Evolutionary conservation across 106 monocot genomes (phyloP).

Genomic region (Posidonia australis): DNA sequence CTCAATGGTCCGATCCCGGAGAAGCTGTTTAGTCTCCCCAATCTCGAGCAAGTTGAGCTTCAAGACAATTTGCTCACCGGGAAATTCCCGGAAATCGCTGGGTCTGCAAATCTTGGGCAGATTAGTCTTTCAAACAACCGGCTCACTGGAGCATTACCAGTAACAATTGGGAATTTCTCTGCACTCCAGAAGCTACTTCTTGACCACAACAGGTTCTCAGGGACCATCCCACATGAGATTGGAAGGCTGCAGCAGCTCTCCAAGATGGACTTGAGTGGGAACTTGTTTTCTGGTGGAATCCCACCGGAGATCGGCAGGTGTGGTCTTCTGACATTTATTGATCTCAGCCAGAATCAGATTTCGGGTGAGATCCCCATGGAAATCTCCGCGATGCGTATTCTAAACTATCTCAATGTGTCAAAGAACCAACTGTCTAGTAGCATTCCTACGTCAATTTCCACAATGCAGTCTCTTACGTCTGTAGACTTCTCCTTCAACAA

Average conservation of each 20-base stretch:
- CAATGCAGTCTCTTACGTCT: conserved; percentile 80
- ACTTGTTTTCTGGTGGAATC: conserved; percentile 36
- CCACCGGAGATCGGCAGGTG: conserved; percentile 43
- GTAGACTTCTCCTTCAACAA: conserved; percentile 88
- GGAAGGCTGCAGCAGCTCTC: conserved; percentile 75
- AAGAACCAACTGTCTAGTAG: conserved; percentile 52
- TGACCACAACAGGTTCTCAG: conserved; percentile 53
- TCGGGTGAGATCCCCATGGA: conserved; percentile 36
- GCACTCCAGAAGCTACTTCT: conserved; percentile 76
- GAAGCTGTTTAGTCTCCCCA: conserved; percentile 44
- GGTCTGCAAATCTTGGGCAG: conserved; percentile 5
- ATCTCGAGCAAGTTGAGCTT: conserved; percentile 58
- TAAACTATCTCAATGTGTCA: conserved; percentile 80
- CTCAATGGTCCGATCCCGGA: conserved; percentile 64
- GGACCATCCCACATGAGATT: conserved; percentile 51
- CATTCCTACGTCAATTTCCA: conserved; percentile 48
- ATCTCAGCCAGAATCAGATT: conserved; percentile 47
- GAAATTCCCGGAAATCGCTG: conserved; percentile 22
- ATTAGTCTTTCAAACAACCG: conserved; percentile 65
- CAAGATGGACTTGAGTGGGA: conserved; percentile 61
- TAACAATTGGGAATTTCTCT: conserved; percentile 55
- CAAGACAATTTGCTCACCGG: conserved; percentile 68
- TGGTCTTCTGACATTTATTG: conserved; percentile 47
- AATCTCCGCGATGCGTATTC: conserved; percentile 55
- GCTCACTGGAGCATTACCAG: conserved; percentile 41